A percentile compares a stretch with the other conserved stretches of the same genome.
These are phyloP conservation scores for Camellia granthamiana DNA, from an alignment of 148 eudicot species.

Conservation along the genomic window DNA sequence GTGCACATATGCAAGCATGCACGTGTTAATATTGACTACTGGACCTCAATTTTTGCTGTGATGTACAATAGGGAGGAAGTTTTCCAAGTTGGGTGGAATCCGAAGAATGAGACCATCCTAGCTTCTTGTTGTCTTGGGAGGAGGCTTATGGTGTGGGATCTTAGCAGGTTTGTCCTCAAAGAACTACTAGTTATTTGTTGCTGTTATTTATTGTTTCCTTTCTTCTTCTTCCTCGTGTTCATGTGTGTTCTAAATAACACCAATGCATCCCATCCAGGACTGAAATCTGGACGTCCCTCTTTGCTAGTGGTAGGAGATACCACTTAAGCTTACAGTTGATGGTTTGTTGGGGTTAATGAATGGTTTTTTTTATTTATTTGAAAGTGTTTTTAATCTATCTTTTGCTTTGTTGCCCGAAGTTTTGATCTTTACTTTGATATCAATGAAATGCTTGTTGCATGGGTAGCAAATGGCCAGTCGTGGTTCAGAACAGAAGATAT, in stretches of 20 bases:
- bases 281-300: not conserved
- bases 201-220: too few species aligned
- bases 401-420: not conserved
- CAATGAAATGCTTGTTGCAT: not conserved
- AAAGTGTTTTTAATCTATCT: not conserved
- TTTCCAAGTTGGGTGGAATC: constrained; percentile 95
- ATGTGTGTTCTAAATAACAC: not conserved
- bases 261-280: not conserved
- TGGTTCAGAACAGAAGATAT: not conserved
- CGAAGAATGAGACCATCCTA: constrained; percentile 78
- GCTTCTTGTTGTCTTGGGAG: constrained; percentile 97
- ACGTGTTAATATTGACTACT: not conserved
- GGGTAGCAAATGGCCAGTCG: not conserved
- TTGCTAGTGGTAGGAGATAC: not conserved
- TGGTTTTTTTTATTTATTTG: not conserved
- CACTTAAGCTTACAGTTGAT: not conserved
- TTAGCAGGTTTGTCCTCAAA: constrained; percentile 66
- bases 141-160: constrained; percentile 95
- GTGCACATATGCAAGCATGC: not conserved
- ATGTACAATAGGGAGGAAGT: constrained; percentile 68
- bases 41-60: constrained; percentile 6
- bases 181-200: too few species aligned
- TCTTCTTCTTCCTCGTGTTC: not conserved
- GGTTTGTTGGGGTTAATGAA: not conserved
- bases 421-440: not conserved